Evolutionary conservation across 495 filamentous ascomycete genomes (phyloP).

Genomic region (Hypoxylon cercidicola): DNA sequence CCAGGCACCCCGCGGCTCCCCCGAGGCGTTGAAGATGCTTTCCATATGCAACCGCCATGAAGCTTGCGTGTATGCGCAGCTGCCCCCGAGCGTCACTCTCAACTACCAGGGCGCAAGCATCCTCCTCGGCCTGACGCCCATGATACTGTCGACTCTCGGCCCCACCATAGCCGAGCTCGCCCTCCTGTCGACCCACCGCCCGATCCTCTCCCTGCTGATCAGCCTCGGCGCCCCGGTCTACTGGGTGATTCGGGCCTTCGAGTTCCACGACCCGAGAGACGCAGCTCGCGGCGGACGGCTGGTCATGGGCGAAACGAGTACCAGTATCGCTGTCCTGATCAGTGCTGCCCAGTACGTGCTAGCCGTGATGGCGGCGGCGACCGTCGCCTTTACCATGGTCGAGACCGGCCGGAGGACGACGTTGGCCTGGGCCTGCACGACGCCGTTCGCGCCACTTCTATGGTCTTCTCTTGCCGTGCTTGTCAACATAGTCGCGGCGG

Average conservation of each 20-base stretch:
- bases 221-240: background rate
- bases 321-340: background rate
- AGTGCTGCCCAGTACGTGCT: background rate
- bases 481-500: background rate
- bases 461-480: background rate
- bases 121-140: background rate
- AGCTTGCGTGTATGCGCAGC: background rate
- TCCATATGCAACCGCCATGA: background rate
- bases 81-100: background rate
- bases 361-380: background rate
- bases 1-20: background rate
- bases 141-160: background rate
- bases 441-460: background rate
- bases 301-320: background rate
- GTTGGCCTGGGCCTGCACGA: background rate
- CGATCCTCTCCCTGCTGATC: background rate
- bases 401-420: background rate
- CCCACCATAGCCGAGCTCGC: background rate
- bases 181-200: background rate
- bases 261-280: background rate
- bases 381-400: background rate
- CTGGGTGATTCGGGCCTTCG: background rate
- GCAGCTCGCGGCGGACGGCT: background rate
- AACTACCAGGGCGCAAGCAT: background rate
- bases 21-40: background rate